phyloP scores from a whole-genome alignment of 2,329 filamentous ascomycete species.

The Colletotrichum acutatum region DNA sequence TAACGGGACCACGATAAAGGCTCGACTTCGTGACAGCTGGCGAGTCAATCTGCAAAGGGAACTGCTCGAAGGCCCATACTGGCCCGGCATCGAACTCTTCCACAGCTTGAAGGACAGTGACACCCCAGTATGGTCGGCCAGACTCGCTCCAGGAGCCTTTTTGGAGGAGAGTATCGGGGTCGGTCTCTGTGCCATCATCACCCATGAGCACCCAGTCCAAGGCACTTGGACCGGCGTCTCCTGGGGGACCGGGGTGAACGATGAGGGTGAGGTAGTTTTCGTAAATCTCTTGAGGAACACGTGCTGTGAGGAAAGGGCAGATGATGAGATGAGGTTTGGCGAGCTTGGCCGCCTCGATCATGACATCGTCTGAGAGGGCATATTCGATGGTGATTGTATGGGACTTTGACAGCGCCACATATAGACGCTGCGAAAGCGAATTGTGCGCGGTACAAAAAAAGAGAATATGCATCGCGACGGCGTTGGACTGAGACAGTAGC shows the following conservation, averaged over 20 bases:
- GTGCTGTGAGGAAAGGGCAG: slow-evolving; percentile 53
- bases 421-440: slow-evolving; percentile 53
- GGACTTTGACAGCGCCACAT: slow-evolving; percentile 46
- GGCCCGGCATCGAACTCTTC: slow-evolving; percentile 55
- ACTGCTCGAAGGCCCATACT: slow-evolving; percentile 56
- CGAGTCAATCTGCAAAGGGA: slow-evolving; percentile 52
- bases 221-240: slow-evolving; percentile 53
- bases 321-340: slow-evolving; percentile 52
- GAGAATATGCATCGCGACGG: slow-evolving; percentile 49
- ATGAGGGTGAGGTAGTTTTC: slow-evolving; percentile 51
- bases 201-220: slow-evolving; percentile 56
- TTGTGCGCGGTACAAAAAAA: slow-evolving; percentile 58
- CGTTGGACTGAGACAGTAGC: not conserved
- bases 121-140: slow-evolving; percentile 53
- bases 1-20: slow-evolving; percentile 52
- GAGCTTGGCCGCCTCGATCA: slow-evolving; percentile 51
- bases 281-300: slow-evolving; percentile 50
- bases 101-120: slow-evolving; percentile 52
- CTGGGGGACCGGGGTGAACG: slow-evolving; percentile 53
- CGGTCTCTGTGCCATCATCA: slow-evolving; percentile 49
- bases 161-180: slow-evolving; percentile 43
- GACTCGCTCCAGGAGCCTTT: slow-evolving; percentile 39
- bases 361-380: slow-evolving; percentile 45
- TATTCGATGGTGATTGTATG: slow-evolving; percentile 54
- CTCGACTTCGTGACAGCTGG: slow-evolving; percentile 51